Percentiles rank a stretch among this genome's conserved stretches.
phyloP scores from a whole-genome alignment of 179 eudicot species.

The Nepenthes alata region DNA sequence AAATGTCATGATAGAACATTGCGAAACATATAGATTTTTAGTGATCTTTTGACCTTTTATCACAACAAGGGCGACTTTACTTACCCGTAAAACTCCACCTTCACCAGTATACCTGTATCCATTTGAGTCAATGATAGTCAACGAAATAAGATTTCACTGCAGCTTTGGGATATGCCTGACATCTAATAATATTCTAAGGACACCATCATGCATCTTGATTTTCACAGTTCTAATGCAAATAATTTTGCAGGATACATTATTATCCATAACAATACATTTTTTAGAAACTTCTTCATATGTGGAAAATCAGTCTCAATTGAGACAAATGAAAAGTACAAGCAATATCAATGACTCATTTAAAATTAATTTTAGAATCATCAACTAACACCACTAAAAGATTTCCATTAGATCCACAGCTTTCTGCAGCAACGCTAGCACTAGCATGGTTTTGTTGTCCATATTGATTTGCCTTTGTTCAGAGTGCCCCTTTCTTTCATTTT shows the following conservation, averaged over 20 bases:
- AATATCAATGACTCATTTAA: not conserved
- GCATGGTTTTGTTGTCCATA: not conserved
- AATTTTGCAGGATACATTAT: not conserved
- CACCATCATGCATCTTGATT: not conserved
- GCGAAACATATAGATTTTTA: not conserved
- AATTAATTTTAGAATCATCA: not conserved
- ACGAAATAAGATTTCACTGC: not conserved
- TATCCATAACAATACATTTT: not conserved
- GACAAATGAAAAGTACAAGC: not conserved
- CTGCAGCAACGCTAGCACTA: not conserved
- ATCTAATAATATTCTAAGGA: not conserved
- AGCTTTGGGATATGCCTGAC: not conserved
- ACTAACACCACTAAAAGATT: not conserved
- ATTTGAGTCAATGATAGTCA: not conserved
- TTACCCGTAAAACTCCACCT: not conserved
- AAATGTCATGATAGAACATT: too few relatives aligned
- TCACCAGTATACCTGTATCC: not conserved
- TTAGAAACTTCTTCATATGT: not conserved
- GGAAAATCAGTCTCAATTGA: not conserved
- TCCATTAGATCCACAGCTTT: not conserved
- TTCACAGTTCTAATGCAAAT: not conserved
- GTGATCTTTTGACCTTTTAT: not conserved
- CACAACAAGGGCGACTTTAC: not conserved
- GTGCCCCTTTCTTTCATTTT: not conserved
- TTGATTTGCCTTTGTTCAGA: not conserved